Evolutionary conservation across 2,329 filamentous ascomycete genomes (phyloP).

Genomic region (Ilyonectria destructans): DNA sequence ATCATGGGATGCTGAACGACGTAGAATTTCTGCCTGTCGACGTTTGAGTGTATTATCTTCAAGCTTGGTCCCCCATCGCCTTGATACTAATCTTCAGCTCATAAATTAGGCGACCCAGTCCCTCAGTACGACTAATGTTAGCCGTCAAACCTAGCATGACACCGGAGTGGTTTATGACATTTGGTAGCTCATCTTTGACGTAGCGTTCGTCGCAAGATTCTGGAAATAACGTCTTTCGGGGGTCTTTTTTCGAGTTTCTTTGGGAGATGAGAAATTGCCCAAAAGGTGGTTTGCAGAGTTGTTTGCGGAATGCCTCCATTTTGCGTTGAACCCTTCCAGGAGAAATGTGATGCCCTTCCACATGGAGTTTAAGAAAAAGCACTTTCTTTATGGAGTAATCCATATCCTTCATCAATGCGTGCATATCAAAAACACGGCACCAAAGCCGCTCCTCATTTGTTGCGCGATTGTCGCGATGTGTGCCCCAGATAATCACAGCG

Average conservation of each 20-base stretch:
- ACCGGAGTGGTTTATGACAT: slow-evolving; percentile 12
- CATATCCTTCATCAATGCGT: slow-evolving; percentile 19
- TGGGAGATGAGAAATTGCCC: slow-evolving; percentile 12
- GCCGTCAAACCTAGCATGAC: slow-evolving; percentile 20
- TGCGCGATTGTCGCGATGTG: slow-evolving; percentile 22
- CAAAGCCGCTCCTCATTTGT: slow-evolving; percentile 15
- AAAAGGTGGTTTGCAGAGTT: slow-evolving; percentile 19
- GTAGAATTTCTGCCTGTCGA: too few relatives aligned
- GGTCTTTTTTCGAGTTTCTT: background rate
- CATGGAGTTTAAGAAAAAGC: slow-evolving; percentile 10
- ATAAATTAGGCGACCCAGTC: slow-evolving; percentile 38
- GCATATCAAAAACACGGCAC: slow-evolving; percentile 42
- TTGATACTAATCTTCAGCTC: slow-evolving; percentile 36
- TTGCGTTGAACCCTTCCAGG: slow-evolving; percentile 32
- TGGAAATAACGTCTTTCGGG: slow-evolving; percentile 38
- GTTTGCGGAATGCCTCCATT: slow-evolving; percentile 32
- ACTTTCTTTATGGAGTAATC: background rate
- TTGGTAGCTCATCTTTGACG: slow-evolving; percentile 28
- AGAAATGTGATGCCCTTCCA: background rate
- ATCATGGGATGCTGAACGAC: too few relatives aligned
- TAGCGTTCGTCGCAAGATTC: slow-evolving; percentile 16
- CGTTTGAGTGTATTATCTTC: background rate
- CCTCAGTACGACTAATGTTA: slow-evolving; percentile 28
- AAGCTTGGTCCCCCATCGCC: background rate
- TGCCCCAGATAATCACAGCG: slow-evolving; percentile 42